Conservation (phyloP, 2,329 filamentous ascomycete genomes). For the Neospermospora avenae region DNA sequence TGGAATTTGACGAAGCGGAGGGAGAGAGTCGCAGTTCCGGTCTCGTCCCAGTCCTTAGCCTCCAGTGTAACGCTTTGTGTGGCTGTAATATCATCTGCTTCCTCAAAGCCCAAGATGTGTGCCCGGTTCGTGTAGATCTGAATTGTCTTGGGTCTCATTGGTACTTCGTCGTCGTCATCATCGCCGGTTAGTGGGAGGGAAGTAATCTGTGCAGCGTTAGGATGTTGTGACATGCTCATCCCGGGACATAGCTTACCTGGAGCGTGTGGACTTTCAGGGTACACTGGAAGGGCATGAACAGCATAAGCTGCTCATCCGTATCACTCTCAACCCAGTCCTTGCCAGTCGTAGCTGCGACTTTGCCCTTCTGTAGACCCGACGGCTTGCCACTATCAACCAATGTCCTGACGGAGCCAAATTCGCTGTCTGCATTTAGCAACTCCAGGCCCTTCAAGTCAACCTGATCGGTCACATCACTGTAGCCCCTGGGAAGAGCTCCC, state of each 20-base stretch:
- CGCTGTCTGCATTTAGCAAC: constrained; percentile 80
- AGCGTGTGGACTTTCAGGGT: constrained; percentile 85
- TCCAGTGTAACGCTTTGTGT: constrained; percentile 77
- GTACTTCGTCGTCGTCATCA: constrained; percentile 68
- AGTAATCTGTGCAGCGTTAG: constrained; percentile 60
- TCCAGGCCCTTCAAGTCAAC: constrained; percentile 79
- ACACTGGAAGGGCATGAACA: constrained; percentile 86
- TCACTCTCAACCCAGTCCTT: constrained; percentile 95
- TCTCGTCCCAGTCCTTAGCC: constrained; percentile 75
- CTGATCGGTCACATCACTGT: constrained; percentile 77
- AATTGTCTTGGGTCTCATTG: constrained; percentile 78
- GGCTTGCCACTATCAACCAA: constrained; percentile 72
- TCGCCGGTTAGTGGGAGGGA: constrained; percentile 63
- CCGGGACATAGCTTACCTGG: constrained; percentile 46
- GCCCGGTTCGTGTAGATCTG: constrained; percentile 85
- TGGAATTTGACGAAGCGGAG: constrained; percentile 97
- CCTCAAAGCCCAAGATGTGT: constrained; percentile 90
- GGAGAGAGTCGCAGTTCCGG: constrained; percentile 68
- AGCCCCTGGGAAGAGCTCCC: constrained; percentile 72
- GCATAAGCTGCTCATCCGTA: constrained; percentile 92
- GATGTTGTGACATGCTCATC: background rate
- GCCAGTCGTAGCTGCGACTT: constrained; percentile 43
- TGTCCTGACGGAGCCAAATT: constrained; percentile 67
- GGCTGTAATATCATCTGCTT: constrained; percentile 80
- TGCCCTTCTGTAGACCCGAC: constrained; percentile 56